phyloP scores from a whole-genome alignment of 208 protist genomes.

The Leishmania gerbilli region DNA sequence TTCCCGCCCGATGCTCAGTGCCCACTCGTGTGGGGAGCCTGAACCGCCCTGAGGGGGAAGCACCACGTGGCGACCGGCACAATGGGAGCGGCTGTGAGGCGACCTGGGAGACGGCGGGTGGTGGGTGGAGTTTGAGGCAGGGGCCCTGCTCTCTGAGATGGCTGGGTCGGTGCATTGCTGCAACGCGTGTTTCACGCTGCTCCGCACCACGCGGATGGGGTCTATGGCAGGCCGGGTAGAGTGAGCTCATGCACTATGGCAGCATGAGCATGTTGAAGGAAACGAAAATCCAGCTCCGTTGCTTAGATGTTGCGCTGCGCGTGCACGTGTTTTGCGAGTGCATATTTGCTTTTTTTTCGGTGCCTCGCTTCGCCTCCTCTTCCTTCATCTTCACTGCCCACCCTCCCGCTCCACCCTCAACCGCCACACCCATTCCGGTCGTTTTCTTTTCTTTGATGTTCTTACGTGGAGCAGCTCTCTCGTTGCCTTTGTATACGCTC shows the following conservation, averaged over 20 bases:
- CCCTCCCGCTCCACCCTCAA: neutral
- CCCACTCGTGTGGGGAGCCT: neutral
- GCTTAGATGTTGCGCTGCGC: neutral
- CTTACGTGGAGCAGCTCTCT: neutral
- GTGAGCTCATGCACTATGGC: neutral
- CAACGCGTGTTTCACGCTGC: neutral
- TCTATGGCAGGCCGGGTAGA: neutral
- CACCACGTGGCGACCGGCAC: neutral
- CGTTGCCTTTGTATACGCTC: neutral
- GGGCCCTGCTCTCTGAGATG: neutral
- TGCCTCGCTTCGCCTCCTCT: neutral
- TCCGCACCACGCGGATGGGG: neutral
- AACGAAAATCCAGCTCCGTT: neutral
- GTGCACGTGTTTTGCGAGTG: neutral
- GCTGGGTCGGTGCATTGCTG: neutral
- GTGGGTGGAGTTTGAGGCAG: neutral
- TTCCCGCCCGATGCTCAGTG: neutral
- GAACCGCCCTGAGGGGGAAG: neutral
- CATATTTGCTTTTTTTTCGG: neutral
- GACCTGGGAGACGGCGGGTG: neutral
- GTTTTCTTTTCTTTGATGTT: neutral
- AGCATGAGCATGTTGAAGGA: neutral
- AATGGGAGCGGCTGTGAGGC: neutral
- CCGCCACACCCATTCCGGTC: neutral
- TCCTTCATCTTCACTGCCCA: neutral